A percentile compares a stretch with the other conserved stretches of the same genome.
Conservation (phyloP, 768 basidiomycete species). For the Suillus decipiens region DNA sequence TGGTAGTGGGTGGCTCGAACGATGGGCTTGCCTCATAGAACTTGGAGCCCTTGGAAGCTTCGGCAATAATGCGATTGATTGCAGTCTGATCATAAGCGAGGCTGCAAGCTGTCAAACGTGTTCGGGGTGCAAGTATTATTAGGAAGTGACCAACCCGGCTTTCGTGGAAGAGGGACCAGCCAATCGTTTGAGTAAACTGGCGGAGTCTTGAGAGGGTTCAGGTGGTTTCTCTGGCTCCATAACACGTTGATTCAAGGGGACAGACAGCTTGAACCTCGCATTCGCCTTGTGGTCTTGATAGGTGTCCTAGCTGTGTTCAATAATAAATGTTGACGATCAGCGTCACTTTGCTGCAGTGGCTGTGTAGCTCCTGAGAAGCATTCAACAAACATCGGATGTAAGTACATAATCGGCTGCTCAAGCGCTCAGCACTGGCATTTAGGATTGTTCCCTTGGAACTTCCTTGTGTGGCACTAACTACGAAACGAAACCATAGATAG, state of each 20-base stretch:
- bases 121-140: neutral
- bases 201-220: slow-evolving; percentile 57
- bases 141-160: slow-evolving; percentile 63
- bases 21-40: slow-evolving; percentile 72
- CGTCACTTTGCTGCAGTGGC: neutral
- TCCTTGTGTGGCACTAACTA: neutral
- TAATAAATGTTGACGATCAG: neutral
- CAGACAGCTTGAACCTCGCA: neutral
- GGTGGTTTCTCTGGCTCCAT: slow-evolving; percentile 24
- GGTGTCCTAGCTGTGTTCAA: neutral
- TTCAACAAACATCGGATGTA: neutral
- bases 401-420: neutral
- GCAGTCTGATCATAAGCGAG: slow-evolving; percentile 78
- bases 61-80: slow-evolving; percentile 86
- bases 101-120: slow-evolving; percentile 36
- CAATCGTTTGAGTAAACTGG: slow-evolving; percentile 73
- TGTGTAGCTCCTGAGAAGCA: neutral
- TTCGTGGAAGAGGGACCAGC: slow-evolving; percentile 90
- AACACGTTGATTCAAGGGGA: neutral
- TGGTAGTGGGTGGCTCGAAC: neutral
- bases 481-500: neutral
- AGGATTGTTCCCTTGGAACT: neutral
- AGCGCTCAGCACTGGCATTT: neutral
- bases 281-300: neutral
- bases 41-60: slow-evolving; percentile 91